Conservation (phyloP, 805 yeast genomes). For the Candida koratica region DNA sequence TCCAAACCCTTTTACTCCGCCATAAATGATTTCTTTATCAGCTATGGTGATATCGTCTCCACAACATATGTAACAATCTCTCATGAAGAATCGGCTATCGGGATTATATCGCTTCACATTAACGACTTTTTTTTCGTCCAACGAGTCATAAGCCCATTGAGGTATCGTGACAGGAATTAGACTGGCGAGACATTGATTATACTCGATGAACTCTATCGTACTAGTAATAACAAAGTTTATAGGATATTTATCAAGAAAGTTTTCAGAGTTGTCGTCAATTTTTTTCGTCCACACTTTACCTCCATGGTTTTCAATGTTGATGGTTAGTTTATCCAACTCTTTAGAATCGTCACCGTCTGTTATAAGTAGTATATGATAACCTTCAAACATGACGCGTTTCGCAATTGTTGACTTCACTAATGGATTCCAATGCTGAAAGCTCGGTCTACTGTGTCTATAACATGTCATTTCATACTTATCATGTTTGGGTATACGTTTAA, state of each 20-base stretch:
- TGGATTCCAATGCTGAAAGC: too few species aligned
- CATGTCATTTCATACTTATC: too few species aligned
- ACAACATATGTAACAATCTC: slow-evolving; percentile 56
- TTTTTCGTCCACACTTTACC: slow-evolving; percentile 10
- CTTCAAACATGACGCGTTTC: slow-evolving; percentile 12
- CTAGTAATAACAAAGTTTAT: slow-evolving; percentile 48
- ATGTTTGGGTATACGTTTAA: too few species aligned
- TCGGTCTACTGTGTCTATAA: too few species aligned
- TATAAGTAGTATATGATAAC: slow-evolving; percentile 8
- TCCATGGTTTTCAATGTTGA: slow-evolving; percentile 12
- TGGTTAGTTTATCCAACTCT: slow-evolving; percentile 8
- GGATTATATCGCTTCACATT: slow-evolving; percentile 67
- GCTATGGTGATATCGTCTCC: slow-evolving; percentile 53
- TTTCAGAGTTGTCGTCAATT: slow-evolving; percentile 6
- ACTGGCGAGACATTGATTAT: slow-evolving; percentile 40
- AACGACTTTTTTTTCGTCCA: slow-evolving; percentile 35
- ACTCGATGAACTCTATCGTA: slow-evolving; percentile 50
- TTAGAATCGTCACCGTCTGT: slow-evolving; percentile 9
- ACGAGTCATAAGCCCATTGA: slow-evolving; percentile 55
- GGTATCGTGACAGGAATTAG: slow-evolving; percentile 66
- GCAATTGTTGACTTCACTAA: too few species aligned
- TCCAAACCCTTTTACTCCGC: slow-evolving; percentile 70
- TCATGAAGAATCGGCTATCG: slow-evolving; percentile 61
- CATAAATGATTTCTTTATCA: slow-evolving; percentile 63
- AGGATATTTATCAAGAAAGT: slow-evolving; percentile 11